Percentiles rank a stretch among this genome's conserved stretches.
These are phyloP conservation scores for Starmerella ratchasimensis DNA, from an alignment of 805 yeast genomes.

Conservation along the genomic window DNA sequence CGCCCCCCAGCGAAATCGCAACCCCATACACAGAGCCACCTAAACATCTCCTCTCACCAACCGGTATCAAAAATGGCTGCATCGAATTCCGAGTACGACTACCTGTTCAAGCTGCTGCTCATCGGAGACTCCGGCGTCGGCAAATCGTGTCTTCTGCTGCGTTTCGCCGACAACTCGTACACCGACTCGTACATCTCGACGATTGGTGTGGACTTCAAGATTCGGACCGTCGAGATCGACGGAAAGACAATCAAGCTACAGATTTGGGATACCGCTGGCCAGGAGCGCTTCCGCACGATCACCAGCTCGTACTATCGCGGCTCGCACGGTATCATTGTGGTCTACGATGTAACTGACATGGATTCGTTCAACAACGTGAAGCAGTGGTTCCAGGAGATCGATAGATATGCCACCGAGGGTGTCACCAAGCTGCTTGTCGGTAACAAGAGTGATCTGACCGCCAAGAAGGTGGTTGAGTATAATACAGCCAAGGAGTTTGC, in stretches of 20 bases:
- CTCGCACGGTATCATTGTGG: constrained; percentile 96
- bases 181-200: constrained; percentile 95
- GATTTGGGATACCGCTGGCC: constrained; percentile 99
- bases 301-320: constrained; percentile 97
- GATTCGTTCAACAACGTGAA: constrained; percentile 76
- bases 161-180: constrained; percentile 95
- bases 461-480: constrained; percentile 89
- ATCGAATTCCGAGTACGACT: constrained; percentile 76
- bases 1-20: too few species aligned
- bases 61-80: too few species aligned
- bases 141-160: constrained; percentile 81
- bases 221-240: constrained; percentile 58
- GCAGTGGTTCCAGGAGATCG: constrained; percentile 98
- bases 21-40: too few species aligned
- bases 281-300: constrained; percentile 94
- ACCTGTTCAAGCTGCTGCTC: constrained; percentile 81
- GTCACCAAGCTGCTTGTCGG: constrained; percentile 93
- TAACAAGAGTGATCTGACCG: constrained; percentile 86
- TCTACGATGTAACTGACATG: constrained; percentile 95
- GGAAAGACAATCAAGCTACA: constrained; percentile 96
- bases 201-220: constrained; percentile 89
- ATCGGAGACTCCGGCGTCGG: constrained; percentile 99
- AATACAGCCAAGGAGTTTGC: constrained; percentile 96
- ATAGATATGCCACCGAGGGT: constrained; percentile 94
- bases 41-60: too few species aligned